phyloP scores from a whole-genome alignment of 1,284 basidiomycete species.

The Fomitiporia mediterranea region DNA sequence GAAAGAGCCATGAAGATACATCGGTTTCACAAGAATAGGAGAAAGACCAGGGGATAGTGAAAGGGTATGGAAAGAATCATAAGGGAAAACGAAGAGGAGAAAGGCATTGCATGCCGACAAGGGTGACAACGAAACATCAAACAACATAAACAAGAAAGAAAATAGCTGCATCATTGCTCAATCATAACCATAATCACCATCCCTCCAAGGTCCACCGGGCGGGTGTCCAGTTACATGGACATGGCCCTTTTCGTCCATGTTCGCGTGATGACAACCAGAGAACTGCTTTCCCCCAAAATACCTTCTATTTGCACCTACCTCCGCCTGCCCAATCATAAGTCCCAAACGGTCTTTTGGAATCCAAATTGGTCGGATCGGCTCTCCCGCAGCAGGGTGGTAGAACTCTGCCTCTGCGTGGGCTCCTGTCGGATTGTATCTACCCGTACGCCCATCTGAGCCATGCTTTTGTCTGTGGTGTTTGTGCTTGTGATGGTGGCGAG shows the following conservation, averaged over 20 bases:
- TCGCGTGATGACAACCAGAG: slow-evolving; percentile 51
- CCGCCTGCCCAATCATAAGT: slow-evolving; percentile 46
- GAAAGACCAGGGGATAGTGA: no score
- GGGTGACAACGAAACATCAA: no score
- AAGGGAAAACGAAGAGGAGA: no score
- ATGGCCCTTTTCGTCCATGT: slow-evolving; percentile 64
- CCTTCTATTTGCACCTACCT: slow-evolving; percentile 59
- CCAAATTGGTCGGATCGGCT: slow-evolving; percentile 78
- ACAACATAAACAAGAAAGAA: no score
- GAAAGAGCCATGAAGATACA: no score
- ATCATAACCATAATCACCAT: neutral
- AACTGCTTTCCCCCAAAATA: slow-evolving; percentile 52
- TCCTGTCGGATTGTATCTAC: slow-evolving; percentile 6
- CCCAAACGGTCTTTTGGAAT: slow-evolving; percentile 70
- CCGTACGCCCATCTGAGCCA: slow-evolving; percentile 13
- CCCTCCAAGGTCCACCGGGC: slow-evolving; percentile 27
- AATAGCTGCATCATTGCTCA: neutral
- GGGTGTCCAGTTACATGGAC: slow-evolving; percentile 49
- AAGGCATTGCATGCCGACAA: no score
- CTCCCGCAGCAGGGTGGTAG: slow-evolving; percentile 75
- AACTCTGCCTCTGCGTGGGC: slow-evolving; percentile 41
- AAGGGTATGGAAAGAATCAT: no score
- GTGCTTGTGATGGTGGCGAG: slow-evolving; percentile 24
- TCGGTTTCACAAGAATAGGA: no score
- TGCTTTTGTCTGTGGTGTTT: slow-evolving; percentile 11